A percentile compares a stretch with the other conserved stretches of the same genome.
Evolutionary conservation across 805 yeast species (phyloP).

Genomic region (Candida peoriensis): DNA sequence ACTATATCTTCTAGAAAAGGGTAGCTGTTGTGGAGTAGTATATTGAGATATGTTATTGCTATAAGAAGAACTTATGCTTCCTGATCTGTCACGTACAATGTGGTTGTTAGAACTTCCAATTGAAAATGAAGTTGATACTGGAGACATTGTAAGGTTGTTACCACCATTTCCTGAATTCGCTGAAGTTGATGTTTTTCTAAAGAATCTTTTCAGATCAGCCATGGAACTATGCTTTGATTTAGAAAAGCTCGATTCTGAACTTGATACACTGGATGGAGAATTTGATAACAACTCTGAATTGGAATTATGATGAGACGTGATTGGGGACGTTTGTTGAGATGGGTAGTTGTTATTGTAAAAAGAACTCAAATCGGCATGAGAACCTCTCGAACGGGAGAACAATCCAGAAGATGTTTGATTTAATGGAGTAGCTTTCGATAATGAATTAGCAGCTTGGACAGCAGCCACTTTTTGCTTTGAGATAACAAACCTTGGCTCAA

Average conservation of each 20-base stretch:
- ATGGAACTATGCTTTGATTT: constrained; percentile 67
- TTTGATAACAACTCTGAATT: constrained; percentile 14
- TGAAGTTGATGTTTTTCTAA: constrained; percentile 41
- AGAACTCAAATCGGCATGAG: constrained; percentile 26
- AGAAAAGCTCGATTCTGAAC: constrained; percentile 24
- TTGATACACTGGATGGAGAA: constrained; percentile 24
- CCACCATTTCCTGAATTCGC: constrained; percentile 15
- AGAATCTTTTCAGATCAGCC: constrained; percentile 72
- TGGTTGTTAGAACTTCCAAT: constrained; percentile 7
- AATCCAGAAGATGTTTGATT: constrained; percentile 28
- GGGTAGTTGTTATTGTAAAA: constrained; percentile 21
- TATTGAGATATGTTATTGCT: constrained; percentile 32
- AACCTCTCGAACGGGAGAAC: constrained; percentile 41
- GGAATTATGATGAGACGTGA: not conserved
- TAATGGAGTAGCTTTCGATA: constrained; percentile 13
- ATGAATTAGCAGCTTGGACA: constrained; percentile 18
- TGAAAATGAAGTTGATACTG: constrained; percentile 12
- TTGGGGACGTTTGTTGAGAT: constrained; percentile 5
- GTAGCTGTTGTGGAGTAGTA: constrained; percentile 37
- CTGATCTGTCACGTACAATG: constrained; percentile 20
- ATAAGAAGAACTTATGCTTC: constrained; percentile 28
- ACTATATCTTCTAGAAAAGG: constrained; percentile 71
- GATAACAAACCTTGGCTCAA: constrained; percentile 84
- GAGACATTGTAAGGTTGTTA: constrained; percentile 14
- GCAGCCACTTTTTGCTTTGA: constrained; percentile 64